These are phyloP conservation scores for Talaromyces amestolkiae DNA, from an alignment of 2,329 filamentous ascomycete species.

Conservation along the genomic window DNA sequence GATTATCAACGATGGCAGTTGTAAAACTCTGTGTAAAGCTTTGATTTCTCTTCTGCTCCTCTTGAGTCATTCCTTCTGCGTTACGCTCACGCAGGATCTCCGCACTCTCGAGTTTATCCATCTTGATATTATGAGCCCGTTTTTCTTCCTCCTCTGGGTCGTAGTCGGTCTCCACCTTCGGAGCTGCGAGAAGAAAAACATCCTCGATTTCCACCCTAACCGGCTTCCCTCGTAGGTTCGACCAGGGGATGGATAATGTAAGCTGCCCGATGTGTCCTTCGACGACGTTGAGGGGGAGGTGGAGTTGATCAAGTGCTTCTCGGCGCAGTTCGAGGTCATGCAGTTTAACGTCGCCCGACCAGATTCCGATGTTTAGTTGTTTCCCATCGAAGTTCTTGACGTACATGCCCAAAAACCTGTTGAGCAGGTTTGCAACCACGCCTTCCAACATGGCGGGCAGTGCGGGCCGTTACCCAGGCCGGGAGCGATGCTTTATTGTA, in stretches of 20 bases:
- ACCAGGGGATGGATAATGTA: constrained; percentile 94
- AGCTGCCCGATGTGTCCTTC: constrained; percentile 91
- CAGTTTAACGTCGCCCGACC: constrained; percentile 96
- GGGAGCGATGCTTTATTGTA: constrained; percentile 37
- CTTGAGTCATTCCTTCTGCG: constrained; percentile 86
- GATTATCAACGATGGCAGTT: constrained; percentile 96
- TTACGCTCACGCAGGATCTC: constrained; percentile 90
- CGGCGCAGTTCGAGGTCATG: constrained; percentile 86
- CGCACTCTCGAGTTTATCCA: constrained; percentile 96
- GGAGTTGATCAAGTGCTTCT: constrained; percentile 95
- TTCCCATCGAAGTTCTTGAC: constrained; percentile 99
- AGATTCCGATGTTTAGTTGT: constrained; percentile 97
- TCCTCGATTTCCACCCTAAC: constrained; percentile 95
- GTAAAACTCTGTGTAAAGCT: constrained; percentile 94
- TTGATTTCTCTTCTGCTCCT: constrained; percentile 96
- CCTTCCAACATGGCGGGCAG: constrained; percentile 84
- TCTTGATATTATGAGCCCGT: constrained; percentile 86
- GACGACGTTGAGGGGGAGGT: constrained; percentile 91
- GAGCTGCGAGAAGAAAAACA: constrained; percentile 91
- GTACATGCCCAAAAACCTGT: constrained; percentile 99
- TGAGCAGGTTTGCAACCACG: constrained; percentile 92
- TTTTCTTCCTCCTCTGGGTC: constrained; percentile 88
- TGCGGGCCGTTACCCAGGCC: constrained; percentile 70
- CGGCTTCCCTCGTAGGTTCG: constrained; percentile 88
- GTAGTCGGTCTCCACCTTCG: constrained; percentile 91